Evolutionary conservation across 177 flowering plant genomes (phyloP).

Genomic region (Vitis hybrid): DNA sequence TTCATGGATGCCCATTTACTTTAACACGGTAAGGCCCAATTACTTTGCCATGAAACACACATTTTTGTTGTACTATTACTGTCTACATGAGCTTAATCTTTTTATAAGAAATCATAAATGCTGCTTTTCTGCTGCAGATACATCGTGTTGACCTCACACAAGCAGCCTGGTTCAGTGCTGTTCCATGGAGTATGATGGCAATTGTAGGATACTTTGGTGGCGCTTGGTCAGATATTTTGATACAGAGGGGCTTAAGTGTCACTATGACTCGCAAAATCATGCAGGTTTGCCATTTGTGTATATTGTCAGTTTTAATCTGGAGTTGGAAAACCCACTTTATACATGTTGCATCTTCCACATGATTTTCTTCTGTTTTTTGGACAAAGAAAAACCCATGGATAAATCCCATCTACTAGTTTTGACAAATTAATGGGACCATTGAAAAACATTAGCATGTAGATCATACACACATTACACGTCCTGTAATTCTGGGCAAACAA

Average conservation of each 20-base stretch:
- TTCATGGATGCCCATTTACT: constrained; percentile 98
- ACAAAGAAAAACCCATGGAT: too few species aligned
- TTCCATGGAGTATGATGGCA: constrained; percentile 97
- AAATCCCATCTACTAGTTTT: too few species aligned
- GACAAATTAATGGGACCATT: too few species aligned
- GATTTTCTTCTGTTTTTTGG: too few species aligned
- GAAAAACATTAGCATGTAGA: too few species aligned
- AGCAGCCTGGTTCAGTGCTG: constrained; percentile 99
- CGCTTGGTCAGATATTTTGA: constrained; percentile 71
- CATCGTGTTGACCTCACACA: constrained; percentile 86
- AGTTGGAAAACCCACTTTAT: too few species aligned
- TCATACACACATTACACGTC: too few species aligned
- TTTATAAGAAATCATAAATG: background rate
- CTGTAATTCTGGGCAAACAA: too few species aligned
- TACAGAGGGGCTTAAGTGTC: constrained; percentile 60
- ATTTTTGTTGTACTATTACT: background rate
- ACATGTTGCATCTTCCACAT: too few species aligned
- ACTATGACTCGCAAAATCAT: constrained; percentile 87
- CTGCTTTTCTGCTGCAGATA: constrained; percentile 44
- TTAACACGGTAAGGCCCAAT: constrained; percentile 63
- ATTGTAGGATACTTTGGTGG: constrained; percentile 80
- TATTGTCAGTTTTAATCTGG: background rate
- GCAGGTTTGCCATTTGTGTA: constrained; percentile 54
- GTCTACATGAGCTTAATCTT: background rate
- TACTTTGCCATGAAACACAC: background rate